A percentile compares a stretch with the other conserved stretches of the same genome.
Evolutionary conservation across 768 basidiomycete species (phyloP).

Genomic region (Tylopilus vinaceipallidus): DNA sequence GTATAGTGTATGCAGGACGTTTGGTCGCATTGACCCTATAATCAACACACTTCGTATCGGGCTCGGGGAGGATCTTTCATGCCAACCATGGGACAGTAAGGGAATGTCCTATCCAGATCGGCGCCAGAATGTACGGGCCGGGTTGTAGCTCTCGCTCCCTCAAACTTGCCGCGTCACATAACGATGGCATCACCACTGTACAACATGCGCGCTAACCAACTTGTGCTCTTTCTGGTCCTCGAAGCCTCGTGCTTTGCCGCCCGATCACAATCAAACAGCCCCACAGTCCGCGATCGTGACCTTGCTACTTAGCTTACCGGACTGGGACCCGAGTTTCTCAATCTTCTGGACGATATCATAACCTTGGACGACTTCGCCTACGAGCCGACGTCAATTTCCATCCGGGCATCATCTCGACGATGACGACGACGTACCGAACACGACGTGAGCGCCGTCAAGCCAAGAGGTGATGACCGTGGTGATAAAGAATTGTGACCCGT

Average conservation of each 20-base stretch:
- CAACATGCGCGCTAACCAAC: no score
- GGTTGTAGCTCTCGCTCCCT: no score
- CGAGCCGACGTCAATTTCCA: not conserved
- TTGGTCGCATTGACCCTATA: not conserved
- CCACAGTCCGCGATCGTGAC: not conserved
- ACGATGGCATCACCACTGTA: no score
- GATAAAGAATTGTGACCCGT: conserved; percentile 90
- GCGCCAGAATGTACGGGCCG: no score
- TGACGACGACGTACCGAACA: conserved; percentile 60
- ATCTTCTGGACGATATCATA: not conserved
- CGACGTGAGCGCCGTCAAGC: conserved; percentile 84
- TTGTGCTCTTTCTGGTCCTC: no score
- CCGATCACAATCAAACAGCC: not conserved
- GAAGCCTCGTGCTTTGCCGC: no score
- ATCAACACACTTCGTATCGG: no score
- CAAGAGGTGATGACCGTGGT: conserved; percentile 75
- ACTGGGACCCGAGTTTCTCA: not conserved
- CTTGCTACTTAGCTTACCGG: no score
- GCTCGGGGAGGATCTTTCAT: no score
- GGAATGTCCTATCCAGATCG: no score
- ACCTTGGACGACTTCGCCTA: conserved; percentile 8
- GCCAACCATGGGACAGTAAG: no score
- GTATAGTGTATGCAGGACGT: not conserved
- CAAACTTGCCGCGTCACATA: no score
- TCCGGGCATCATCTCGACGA: not conserved